Evolutionary conservation across 148 eudicot species (phyloP).

Genomic region (Polygonum maritimum): DNA sequence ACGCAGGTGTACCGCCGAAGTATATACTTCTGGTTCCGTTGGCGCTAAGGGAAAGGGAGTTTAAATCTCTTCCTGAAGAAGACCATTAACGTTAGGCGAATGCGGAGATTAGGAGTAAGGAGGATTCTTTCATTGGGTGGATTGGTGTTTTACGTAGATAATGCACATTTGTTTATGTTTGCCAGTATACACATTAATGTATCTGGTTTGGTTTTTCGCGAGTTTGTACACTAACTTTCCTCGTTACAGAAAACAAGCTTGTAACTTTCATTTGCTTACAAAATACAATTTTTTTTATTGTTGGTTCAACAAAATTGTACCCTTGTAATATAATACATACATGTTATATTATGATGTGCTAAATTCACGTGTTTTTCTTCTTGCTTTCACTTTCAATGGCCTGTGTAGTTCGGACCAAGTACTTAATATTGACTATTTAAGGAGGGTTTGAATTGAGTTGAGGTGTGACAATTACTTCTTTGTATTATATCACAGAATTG

Average conservation of each 20-base stretch:
- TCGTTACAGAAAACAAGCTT: neutral
- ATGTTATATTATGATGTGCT: no score
- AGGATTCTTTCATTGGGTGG: neutral
- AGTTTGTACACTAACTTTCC: neutral
- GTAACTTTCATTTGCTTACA: neutral
- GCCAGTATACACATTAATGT: neutral
- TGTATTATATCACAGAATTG: no score
- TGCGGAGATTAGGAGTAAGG: neutral
- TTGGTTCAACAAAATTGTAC: neutral
- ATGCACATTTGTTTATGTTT: neutral
- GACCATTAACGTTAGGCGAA: neutral
- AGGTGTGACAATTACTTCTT: no score
- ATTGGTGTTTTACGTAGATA: neutral
- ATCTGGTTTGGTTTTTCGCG: neutral
- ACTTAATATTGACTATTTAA: no score
- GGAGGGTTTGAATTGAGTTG: no score
- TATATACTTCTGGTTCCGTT: neutral
- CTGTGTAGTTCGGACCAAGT: no score
- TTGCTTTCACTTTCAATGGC: no score
- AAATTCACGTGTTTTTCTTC: no score
- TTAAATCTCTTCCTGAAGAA: neutral
- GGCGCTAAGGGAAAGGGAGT: neutral
- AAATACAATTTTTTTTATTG: neutral
- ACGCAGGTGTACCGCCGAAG: neutral
- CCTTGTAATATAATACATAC: no score